A percentile compares a stretch with the other conserved stretches of the same genome.
Conservation (phyloP, 495 filamentous ascomycete species). For the Baudoinia panamericana region DNA sequence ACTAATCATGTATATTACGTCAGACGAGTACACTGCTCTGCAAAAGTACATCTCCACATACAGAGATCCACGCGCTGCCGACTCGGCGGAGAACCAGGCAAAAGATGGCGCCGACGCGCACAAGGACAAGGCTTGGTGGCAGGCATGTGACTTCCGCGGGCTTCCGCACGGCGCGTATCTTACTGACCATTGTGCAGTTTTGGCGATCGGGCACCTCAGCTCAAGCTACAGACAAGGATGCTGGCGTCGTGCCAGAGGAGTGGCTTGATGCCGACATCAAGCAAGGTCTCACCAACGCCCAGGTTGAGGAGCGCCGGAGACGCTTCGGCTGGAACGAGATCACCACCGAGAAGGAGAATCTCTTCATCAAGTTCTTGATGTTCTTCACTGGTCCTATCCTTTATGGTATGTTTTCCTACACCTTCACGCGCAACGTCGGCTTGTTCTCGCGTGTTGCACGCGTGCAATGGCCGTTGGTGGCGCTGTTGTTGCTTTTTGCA, state of each 20-base stretch:
- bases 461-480: slow-evolving; percentile 10
- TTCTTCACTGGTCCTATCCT: slow-evolving; percentile 77
- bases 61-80: slow-evolving; percentile 24
- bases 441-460: slow-evolving; percentile 17
- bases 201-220: slow-evolving; percentile 28
- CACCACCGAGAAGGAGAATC: slow-evolving; percentile 60
- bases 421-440: slow-evolving; percentile 2
- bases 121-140: slow-evolving; percentile 21
- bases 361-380: slow-evolving; percentile 62
- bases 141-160: slow-evolving; percentile 7
- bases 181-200: slow-evolving; percentile 28
- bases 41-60: slow-evolving; percentile 31
- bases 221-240: slow-evolving; percentile 26
- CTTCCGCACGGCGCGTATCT: slow-evolving; percentile 21
- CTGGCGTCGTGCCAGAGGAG: slow-evolving; percentile 44
- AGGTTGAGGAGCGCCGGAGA: slow-evolving; percentile 54
- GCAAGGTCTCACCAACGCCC: slow-evolving; percentile 41
- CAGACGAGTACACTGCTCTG: slow-evolving; percentile 30
- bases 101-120: slow-evolving; percentile 18
- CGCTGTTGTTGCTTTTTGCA: slow-evolving; percentile 13
- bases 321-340: slow-evolving; percentile 64
- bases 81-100: slow-evolving; percentile 10
- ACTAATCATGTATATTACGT: slow-evolving; percentile 6
- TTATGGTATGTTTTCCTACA: slow-evolving; percentile 46
- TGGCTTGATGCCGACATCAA: slow-evolving; percentile 63